Evolutionary conservation across 306 rosid genomes (phyloP), one percentile per base, ranked within the genome.

Genomic region (Gastrolobium bilobum): DNA sequence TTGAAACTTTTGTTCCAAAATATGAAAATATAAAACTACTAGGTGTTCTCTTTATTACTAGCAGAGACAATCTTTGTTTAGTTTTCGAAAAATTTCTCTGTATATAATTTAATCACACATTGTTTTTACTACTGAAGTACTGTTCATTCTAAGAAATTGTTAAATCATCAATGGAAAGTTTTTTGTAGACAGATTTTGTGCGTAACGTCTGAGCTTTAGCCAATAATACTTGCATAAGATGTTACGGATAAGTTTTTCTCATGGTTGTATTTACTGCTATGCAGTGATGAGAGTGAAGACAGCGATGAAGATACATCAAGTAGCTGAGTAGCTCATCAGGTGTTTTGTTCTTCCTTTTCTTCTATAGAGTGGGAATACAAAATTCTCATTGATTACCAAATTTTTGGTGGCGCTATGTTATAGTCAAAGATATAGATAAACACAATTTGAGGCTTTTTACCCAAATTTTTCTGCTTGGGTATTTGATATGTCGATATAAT

Each of bases 221-320:
- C 44, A 20, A 31, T 37, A 56, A 57, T 68, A 5, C 30, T 6
- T 37, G 53, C 11, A 26, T 9, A 69, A 59, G 29, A 68, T 60
- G 46, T 75, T 53, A 46, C 38, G 68, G 50, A 53, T 54, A 50
- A 62, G 10, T 74, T 61, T 78, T 3, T 76, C 54, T 38, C 71
- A 9, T 38, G 79, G n/a, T 48, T 58, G 44, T 20, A 65, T 82
- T 84, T 82, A 7, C 40, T 63, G 52, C 38, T 30, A 31, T 87
- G 86, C 88, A 93, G 99, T 76, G 99, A 95, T 61, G 97, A 89
- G 54, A 94, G 97, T 46, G 98, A 76, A 31, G 96, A 88, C 68
- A 84, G 97, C 20, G 98, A 90, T 34, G 96, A 87, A 56, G 97
- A 88, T 70, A 46, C 33, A 52, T 83, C 83, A 71, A 81, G 84